Percentiles rank a stretch among this genome's conserved stretches.
phyloP scores from a whole-genome alignment of 164 flowering plant genomes.

The Paratinospora sagittata region DNA sequence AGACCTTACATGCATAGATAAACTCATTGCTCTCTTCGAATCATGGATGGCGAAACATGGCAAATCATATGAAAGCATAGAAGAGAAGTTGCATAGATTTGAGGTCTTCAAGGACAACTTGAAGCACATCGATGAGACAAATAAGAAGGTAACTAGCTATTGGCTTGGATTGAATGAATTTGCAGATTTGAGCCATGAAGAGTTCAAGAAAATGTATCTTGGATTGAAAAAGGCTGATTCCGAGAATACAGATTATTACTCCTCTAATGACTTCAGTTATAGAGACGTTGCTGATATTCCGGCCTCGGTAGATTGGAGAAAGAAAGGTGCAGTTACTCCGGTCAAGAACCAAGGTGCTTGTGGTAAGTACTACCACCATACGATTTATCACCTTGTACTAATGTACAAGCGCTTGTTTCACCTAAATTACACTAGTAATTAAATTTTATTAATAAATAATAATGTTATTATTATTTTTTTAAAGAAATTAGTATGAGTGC shows the following conservation, averaged over 20 bases:
- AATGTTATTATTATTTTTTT: no score
- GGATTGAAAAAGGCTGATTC: constrained; percentile 40
- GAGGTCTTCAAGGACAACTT: constrained; percentile 75
- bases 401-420: no score
- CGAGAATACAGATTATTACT: no score
- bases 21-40: constrained; percentile 59
- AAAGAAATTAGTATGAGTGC: no score
- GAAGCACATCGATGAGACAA: constrained; percentile 62
- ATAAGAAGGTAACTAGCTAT: constrained; percentile 48
- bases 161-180: constrained; percentile 75
- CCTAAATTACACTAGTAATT: no score
- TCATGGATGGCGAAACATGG: constrained; percentile 58
- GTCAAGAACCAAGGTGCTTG: constrained; percentile 84
- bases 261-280: constrained; percentile 24
- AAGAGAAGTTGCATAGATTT: constrained; percentile 63
- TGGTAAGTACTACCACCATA: no score
- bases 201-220: constrained; percentile 55
- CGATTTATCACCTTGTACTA: no score
- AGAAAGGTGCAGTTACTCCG: constrained; percentile 71
- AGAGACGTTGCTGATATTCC: constrained; percentile 46
- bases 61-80: constrained; percentile 46
- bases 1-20: constrained; percentile 44
- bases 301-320: constrained; percentile 78
- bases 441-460: no score
- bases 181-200: constrained; percentile 72